Base-by-base conservation (phyloP, 805 yeast species). In the Saccharomycopsis amapae region DNA sequence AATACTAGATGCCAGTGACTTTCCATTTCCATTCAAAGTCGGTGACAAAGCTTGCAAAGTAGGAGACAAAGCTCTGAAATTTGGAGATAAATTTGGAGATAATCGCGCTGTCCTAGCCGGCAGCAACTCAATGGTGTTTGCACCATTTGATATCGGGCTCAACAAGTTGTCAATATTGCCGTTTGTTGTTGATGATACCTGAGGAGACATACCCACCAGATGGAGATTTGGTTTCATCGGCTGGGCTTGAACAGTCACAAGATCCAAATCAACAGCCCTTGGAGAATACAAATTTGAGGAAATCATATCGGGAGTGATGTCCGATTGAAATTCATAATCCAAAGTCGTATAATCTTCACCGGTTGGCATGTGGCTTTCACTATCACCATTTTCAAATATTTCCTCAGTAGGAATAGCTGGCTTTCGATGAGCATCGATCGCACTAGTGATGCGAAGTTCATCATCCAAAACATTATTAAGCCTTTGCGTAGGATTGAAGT, bases 371-470 rank as follows among this genome's bases (percentile, higher is more conserved):
- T 34, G 23, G n/a, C 20, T 17, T 9, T 36, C 26, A 3, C 23
- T 34, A 23, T 32, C 32, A 22, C 36, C 41, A 23, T 36, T 20
- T 7, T 15, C 3, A 24, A 10, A 15, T 18, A 18, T 24, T 6
- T 31, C 35, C n/a, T 18, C 40, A 13, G 20, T 25, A 5, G 42
- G 20, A 17, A 38, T 19, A 18, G 42, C 42, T 26, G 42, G 42
- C 15, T 19, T 39, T 39, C 42, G n/a, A 31, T 37, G 42, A 24
- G 46, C 45, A 31, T 42, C 46, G 24, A 45, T 20, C 23, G 47
- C 42, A 44, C 54, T 42, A 53, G 47, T 22, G 60, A 60, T 22
- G 54, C 53, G 39, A 42, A 49, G 9, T 58, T 58, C 42, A 18
- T 44, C 46, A 18, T 18, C 25, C 39, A 45, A 6, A 34, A 22